Evolutionary conservation across 257 asterid species (phyloP).

Genomic region (Cruciata laevipes): DNA sequence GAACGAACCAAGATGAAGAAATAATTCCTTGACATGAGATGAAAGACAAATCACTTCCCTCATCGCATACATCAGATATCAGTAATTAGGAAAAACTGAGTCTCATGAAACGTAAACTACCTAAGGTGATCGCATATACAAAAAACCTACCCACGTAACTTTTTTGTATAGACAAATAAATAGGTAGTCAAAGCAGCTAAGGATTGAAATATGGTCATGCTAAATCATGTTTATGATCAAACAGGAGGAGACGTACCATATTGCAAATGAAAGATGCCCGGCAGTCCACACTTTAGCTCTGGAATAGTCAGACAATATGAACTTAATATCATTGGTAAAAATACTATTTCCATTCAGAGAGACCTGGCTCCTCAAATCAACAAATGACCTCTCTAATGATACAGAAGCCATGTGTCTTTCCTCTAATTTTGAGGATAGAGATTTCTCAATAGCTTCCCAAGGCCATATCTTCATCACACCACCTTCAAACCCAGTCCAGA

Average conservation of each 20-base stretch:
- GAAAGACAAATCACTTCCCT: not conserved
- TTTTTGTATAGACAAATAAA: no score
- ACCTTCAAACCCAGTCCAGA: slow-evolving; percentile 95
- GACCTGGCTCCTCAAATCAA: slow-evolving; percentile 72
- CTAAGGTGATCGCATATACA: not conserved
- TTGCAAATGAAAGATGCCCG: slow-evolving; percentile 62
- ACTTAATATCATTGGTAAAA: slow-evolving; percentile 73
- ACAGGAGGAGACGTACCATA: slow-evolving; percentile 56
- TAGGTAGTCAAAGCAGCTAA: not conserved
- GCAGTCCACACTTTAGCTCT: slow-evolving; percentile 88
- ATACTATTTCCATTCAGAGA: slow-evolving; percentile 54
- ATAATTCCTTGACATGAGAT: not conserved
- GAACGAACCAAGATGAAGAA: not conserved
- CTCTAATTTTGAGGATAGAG: slow-evolving; percentile 53
- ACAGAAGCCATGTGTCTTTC: slow-evolving; percentile 88
- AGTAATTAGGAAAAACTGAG: not conserved
- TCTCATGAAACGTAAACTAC: no score
- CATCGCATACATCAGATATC: not conserved
- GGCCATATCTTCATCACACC: slow-evolving; percentile 89
- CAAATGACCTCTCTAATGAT: slow-evolving; percentile 71
- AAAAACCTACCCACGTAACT: no score
- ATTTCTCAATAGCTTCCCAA: slow-evolving; percentile 90
- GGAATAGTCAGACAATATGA: slow-evolving; percentile 59
- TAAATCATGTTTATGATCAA: not conserved
- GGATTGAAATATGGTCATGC: not conserved